Percentiles rank a stretch among this genome's conserved stretches.
Conservation (phyloP, 176 grass and related monocot genomes). For the Oryza brachyantha region DNA sequence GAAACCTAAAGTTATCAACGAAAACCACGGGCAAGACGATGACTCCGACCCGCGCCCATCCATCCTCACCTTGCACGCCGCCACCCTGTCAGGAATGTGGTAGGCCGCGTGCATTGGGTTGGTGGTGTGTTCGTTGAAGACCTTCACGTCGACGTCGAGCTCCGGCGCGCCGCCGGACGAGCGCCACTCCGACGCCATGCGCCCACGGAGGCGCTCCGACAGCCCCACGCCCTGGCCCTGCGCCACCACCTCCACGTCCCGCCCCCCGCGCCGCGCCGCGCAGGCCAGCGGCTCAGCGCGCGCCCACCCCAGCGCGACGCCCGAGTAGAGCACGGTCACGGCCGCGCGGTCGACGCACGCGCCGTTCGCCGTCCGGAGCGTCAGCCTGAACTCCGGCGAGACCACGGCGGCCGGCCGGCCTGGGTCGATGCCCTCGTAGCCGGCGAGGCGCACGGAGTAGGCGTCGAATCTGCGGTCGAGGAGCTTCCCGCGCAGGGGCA, state of each 20-base stretch:
- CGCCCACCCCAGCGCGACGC: conserved; percentile 25
- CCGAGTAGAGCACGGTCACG: conserved; percentile 10
- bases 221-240: conserved; percentile 20
- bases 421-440: conserved; percentile 25
- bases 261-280: neutral
- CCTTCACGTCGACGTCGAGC: conserved; percentile 11
- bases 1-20: no score
- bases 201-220: neutral
- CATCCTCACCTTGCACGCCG: neutral
- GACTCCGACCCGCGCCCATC: neutral
- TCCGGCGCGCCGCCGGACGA: neutral
- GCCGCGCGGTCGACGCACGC: conserved; percentile 4
- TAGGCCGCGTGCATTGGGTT: no score
- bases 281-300: conserved; percentile 14
- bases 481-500: neutral
- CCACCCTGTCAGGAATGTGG: neutral
- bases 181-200: conserved; percentile 19
- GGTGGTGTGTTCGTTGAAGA: neutral
- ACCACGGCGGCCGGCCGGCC: neutral
- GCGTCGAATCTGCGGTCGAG: neutral
- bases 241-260: neutral
- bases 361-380: neutral
- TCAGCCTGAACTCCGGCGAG: conserved; percentile 26
- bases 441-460: conserved; percentile 1
- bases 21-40: neutral